These are phyloP conservation scores for Cylindrodendrum hubeiense DNA, from an alignment of 2,329 filamentous ascomycete species.

Conservation along the genomic window DNA sequence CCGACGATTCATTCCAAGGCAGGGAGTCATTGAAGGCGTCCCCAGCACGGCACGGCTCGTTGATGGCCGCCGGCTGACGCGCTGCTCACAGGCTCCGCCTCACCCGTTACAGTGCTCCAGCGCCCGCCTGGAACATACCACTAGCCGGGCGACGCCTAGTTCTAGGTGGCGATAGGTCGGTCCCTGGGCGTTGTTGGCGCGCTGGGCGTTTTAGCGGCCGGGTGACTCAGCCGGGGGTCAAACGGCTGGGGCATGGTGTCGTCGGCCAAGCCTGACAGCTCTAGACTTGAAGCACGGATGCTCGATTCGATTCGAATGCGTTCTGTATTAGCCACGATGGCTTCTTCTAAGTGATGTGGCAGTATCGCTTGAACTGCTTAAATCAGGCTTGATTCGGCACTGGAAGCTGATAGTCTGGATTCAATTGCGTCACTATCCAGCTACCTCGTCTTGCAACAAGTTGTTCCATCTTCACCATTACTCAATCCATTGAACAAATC, in stretches of 20 bases:
- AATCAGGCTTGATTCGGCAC: neutral
- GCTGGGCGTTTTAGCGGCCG: slow-evolving; percentile 27
- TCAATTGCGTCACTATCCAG: slow-evolving; percentile 37
- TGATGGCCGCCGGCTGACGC: neutral
- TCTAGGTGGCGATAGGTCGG: neutral
- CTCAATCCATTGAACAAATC: slow-evolving; percentile 11
- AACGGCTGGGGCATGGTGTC: neutral
- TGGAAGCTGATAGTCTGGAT: neutral
- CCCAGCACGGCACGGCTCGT: neutral
- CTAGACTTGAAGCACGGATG: slow-evolving; percentile 12
- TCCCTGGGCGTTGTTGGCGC: neutral
- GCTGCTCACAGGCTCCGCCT: neutral
- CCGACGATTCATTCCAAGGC: neutral
- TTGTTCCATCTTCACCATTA: neutral
- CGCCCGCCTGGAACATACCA: too few species aligned
- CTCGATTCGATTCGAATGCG: slow-evolving; percentile 28
- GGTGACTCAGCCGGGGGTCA: slow-evolving; percentile 34
- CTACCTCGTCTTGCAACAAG: neutral
- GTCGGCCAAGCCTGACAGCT: slow-evolving; percentile 1
- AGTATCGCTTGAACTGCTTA: neutral
- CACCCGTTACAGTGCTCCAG: neutral
- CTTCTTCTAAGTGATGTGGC: neutral
- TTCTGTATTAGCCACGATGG: slow-evolving; percentile 10
- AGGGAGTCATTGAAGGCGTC: neutral
- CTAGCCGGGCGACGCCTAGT: neutral